Evolutionary conservation across 805 yeast genomes (phyloP), one percentile per base, ranked within the genome.

Genomic region (Wickerhamomyces chambardii): DNA sequence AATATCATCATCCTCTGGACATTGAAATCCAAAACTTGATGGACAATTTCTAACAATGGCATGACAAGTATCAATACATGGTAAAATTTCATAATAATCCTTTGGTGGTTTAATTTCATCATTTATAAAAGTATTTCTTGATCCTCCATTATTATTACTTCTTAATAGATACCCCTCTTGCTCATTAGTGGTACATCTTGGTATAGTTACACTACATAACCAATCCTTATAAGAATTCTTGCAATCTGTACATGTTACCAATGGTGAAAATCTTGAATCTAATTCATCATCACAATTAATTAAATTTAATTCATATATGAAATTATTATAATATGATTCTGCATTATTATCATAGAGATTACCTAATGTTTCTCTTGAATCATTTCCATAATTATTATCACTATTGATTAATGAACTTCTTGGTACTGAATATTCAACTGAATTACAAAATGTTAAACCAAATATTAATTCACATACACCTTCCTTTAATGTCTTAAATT

Each of bases 341-440:
- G 95, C 87, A 42, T 75, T 60, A 29, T 61, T 48, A 51, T 90
- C 96, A 50, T 86, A 90, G 22, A 78, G 51, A 5, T 58, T 48
- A 1, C 55, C 48, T 30, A 53, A 51, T 26, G 47, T 38, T 21
- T 21, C 10, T 7, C 10, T 8, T 8, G 24, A 24, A 24, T 14
- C 12, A 24, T 2, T 24, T 4, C n/a, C 9, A 24, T 24, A 24
- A 8, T 24, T n/a, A 15, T 57, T 58, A 26, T 51, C 51, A 4
- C 46, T 40, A 2, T 57, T 55, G 22, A 59, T 59, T 4, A 51
- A 40, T 1, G 62, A 41, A 1, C 72, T 56, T 21, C 61, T 65
- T 0, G 97, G 97, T 0, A 84, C 95, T 0, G 95, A 70, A 58
- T 89, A 90, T 1, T 95, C 92, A 17, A 90, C 94, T 31, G 74